Conservation (phyloP, 768 basidiomycete genomes). For the Hypholoma sublateritium region DNA sequence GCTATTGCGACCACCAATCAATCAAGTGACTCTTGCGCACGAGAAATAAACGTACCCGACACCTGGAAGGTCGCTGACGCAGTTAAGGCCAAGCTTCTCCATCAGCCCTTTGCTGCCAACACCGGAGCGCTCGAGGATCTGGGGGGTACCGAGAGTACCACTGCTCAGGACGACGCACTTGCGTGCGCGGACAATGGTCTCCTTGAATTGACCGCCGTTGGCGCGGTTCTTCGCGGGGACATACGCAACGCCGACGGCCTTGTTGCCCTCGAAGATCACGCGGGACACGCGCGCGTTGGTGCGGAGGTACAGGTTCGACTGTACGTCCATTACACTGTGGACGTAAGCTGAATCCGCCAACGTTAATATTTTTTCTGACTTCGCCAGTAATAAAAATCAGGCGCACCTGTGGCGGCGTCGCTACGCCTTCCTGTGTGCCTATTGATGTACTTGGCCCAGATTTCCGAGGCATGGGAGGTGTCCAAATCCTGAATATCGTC, state of each 20-base stretch:
- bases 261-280: constrained; percentile 71
- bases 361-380: not conserved
- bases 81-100: constrained; percentile 57
- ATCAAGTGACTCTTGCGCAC: not conserved
- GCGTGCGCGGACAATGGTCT: constrained; percentile 66
- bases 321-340: constrained; percentile 69
- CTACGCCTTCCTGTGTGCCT: constrained; percentile 70
- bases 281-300: constrained; percentile 66
- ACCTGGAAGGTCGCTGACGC: constrained; percentile 69
- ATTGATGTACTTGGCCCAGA: constrained; percentile 80
- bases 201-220: constrained; percentile 47
- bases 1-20: constrained; percentile 26
- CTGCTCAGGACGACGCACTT: constrained; percentile 66
- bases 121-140: constrained; percentile 73
- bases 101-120: constrained; percentile 57
- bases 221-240: constrained; percentile 63
- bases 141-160: constrained; percentile 70
- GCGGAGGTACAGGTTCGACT: constrained; percentile 65
- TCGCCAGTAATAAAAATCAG: not conserved
- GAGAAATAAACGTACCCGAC: constrained; percentile 48
- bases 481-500: constrained; percentile 70
- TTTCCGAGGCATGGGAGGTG: constrained; percentile 63
- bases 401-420: constrained; percentile 64
- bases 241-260: constrained; percentile 71
- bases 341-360: constrained; percentile 49